phyloP scores from a whole-genome alignment of 1,284 basidiomycete species.

The Phaffia rhodozyma region DNA sequence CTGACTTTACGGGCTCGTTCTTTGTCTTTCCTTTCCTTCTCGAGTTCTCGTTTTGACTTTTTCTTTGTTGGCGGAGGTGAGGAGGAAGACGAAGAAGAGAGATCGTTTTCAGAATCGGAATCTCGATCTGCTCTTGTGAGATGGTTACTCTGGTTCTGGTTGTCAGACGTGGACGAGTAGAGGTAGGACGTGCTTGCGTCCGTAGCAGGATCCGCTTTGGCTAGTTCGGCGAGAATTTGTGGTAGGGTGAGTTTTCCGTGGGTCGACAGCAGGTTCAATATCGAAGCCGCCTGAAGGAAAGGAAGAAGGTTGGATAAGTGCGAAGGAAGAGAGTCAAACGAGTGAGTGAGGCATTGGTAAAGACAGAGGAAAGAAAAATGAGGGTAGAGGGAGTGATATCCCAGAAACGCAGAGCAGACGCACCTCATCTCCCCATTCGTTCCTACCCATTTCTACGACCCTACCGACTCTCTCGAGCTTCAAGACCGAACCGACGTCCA shows the following conservation, averaged over 20 bases:
- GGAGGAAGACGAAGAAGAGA: too few species aligned
- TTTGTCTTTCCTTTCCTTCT: too few species aligned
- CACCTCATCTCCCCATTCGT: conserved; percentile 6
- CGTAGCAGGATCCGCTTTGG: background rate
- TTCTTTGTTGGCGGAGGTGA: too few species aligned
- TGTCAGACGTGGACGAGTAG: background rate
- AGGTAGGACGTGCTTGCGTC: background rate
- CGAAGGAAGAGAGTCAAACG: background rate
- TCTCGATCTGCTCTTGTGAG: background rate
- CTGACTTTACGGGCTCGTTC: too few species aligned
- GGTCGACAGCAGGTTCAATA: conserved; percentile 62
- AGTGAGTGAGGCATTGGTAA: background rate
- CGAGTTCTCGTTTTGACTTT: too few species aligned
- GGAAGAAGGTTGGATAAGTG: background rate
- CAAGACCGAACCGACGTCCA: conserved; percentile 11
- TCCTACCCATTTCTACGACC: conserved; percentile 9
- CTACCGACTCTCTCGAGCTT: conserved; percentile 14
- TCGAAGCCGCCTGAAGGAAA: conserved; percentile 49
- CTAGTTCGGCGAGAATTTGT: conserved; percentile 52
- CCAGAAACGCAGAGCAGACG: background rate
- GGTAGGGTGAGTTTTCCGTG: conserved; percentile 73
- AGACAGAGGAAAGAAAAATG: background rate
- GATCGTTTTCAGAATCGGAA: background rate
- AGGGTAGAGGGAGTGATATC: background rate
- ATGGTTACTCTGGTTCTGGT: background rate